Evolutionary conservation across 805 yeast species (phyloP).

Genomic region (Candida bentonensis): DNA sequence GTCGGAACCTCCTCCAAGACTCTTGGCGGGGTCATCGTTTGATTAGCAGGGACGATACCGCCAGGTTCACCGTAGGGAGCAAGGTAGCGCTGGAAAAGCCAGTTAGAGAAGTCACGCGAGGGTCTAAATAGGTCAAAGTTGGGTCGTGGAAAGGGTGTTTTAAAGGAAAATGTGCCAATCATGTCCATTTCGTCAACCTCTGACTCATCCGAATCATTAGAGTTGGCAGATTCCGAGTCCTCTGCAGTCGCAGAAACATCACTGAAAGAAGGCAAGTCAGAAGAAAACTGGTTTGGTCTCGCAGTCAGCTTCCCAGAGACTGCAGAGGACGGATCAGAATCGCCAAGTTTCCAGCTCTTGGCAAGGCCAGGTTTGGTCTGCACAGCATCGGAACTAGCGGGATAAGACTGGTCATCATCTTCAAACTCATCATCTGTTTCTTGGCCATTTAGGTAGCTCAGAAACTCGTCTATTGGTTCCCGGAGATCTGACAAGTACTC

Average conservation of each 20-base stretch:
- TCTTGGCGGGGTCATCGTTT: slow-evolving; percentile 32
- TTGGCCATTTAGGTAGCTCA: background rate
- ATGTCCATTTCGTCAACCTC: slow-evolving; percentile 27
- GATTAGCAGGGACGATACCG: slow-evolving; percentile 37
- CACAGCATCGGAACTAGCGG: background rate
- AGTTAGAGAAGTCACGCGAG: slow-evolving; percentile 12
- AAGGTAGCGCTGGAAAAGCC: slow-evolving; percentile 12
- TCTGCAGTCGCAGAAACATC: background rate
- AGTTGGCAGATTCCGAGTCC: slow-evolving; percentile 5
- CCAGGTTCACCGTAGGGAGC: slow-evolving; percentile 34
- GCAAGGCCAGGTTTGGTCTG: no score
- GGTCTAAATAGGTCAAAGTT: slow-evolving; percentile 2
- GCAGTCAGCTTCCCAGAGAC: background rate
- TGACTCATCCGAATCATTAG: slow-evolving; percentile 17
- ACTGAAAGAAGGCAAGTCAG: background rate
- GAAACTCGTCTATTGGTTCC: background rate
- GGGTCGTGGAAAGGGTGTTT: background rate
- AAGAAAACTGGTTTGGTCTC: background rate
- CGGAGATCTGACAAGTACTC: background rate
- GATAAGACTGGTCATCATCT: background rate
- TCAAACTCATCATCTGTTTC: background rate
- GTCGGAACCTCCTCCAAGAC: background rate
- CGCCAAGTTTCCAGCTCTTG: background rate
- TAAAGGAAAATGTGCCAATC: slow-evolving; percentile 11
- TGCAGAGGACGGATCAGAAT: background rate